Evolutionary conservation across 2,329 filamentous ascomycete genomes (phyloP).

Genomic region (Rosellinia necatrix): DNA sequence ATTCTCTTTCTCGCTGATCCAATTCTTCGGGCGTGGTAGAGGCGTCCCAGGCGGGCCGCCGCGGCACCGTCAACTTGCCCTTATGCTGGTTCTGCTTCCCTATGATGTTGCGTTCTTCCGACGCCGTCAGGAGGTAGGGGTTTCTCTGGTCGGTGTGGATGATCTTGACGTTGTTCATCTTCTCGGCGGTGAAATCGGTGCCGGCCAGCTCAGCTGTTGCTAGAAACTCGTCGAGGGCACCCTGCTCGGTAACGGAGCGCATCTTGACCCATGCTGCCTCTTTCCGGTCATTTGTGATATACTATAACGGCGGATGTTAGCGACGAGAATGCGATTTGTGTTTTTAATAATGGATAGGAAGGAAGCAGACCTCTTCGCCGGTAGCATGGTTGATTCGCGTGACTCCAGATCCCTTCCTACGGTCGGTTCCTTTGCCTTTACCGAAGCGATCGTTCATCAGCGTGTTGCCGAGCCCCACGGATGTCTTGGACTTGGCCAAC

Average conservation of each 20-base stretch:
- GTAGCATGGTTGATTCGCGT: slow-evolving; percentile 76
- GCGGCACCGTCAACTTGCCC: slow-evolving; percentile 80
- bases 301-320: slow-evolving; percentile 50
- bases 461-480: slow-evolving; percentile 92
- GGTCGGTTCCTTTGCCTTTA: slow-evolving; percentile 83
- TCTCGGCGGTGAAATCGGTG: slow-evolving; percentile 98
- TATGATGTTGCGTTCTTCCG: slow-evolving; percentile 78
- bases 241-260: slow-evolving; percentile 97
- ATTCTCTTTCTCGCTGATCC: slow-evolving; percentile 77
- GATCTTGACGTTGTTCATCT: slow-evolving; percentile 98
- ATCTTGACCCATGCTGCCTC: slow-evolving; percentile 99
- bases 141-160: slow-evolving; percentile 97
- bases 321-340: background rate
- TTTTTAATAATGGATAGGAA: background rate
- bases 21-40: slow-evolving; percentile 82
- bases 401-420: slow-evolving; percentile 67
- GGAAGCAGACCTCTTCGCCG: slow-evolving; percentile 67
- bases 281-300: slow-evolving; percentile 87
- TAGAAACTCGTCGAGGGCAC: slow-evolving; percentile 93
- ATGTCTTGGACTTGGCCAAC: slow-evolving; percentile 89
- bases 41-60: slow-evolving; percentile 86
- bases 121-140: slow-evolving; percentile 83
- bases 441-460: slow-evolving; percentile 99
- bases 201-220: slow-evolving; percentile 95
- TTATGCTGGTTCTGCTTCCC: slow-evolving; percentile 84